phyloP scores from a whole-genome alignment of 106 monocot genomes.

The Dendrobium catenatum region DNA sequence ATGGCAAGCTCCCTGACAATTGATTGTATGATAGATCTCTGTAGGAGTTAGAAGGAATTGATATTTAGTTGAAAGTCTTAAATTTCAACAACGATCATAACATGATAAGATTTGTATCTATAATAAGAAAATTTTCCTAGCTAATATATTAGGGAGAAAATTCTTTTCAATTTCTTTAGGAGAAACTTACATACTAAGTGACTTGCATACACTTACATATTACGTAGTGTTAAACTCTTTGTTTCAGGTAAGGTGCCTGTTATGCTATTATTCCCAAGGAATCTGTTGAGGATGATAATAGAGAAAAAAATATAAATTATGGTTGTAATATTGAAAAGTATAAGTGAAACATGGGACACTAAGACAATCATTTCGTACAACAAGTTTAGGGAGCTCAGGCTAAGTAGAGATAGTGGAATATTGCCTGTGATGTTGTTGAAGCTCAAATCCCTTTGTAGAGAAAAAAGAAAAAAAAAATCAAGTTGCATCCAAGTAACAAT shows the following conservation, averaged over 20 bases:
- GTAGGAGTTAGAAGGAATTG: slow-evolving; percentile 13
- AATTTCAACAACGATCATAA: background rate
- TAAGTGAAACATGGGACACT: background rate
- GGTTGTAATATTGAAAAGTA: background rate
- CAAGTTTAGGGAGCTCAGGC: slow-evolving; percentile 28
- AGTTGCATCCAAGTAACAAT: background rate
- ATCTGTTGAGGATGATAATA: slow-evolving; percentile 33
- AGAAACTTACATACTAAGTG: background rate
- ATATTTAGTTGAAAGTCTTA: slow-evolving; percentile 1
- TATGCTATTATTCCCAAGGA: slow-evolving; percentile 82
- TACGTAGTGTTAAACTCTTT: slow-evolving; percentile 47
- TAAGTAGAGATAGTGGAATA: slow-evolving; percentile 69
- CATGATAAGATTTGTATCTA: background rate
- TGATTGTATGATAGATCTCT: slow-evolving; percentile 93
- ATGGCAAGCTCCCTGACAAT: slow-evolving; percentile 74
- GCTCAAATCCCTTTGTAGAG: slow-evolving; percentile 66
- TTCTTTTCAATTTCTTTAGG: background rate
- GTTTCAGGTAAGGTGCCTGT: slow-evolving; percentile 52
- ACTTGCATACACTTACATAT: slow-evolving; percentile 34
- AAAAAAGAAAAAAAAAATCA: background rate
- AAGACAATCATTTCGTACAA: slow-evolving; percentile 36
- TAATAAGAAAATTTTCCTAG: too few species aligned
- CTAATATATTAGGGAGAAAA: background rate
- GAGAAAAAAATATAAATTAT: slow-evolving; percentile 8
- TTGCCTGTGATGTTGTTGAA: slow-evolving; percentile 82